Conservation (phyloP, 2,329 filamentous ascomycete genomes). For the Trichoderma asperellum region DNA sequence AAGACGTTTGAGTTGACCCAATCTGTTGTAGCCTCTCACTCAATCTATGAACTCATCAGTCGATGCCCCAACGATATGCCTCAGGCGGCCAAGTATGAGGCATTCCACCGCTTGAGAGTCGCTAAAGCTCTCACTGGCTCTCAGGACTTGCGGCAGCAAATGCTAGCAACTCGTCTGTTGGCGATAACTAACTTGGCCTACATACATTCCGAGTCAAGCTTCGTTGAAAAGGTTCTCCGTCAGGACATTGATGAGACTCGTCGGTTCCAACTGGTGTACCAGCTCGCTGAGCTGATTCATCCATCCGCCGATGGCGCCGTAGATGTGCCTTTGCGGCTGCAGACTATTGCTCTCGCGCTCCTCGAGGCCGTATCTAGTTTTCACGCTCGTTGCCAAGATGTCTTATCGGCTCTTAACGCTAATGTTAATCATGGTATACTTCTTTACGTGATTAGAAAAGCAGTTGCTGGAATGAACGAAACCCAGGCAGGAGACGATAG, state of each 20-base stretch:
- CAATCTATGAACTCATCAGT: constrained; percentile 61
- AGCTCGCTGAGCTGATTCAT: constrained; percentile 89
- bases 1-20: constrained; percentile 69
- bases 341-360: constrained; percentile 79
- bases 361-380: constrained; percentile 86
- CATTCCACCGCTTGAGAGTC: constrained; percentile 79
- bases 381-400: constrained; percentile 75
- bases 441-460: constrained; percentile 89
- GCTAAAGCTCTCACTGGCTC: constrained; percentile 78
- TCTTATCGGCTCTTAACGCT: constrained; percentile 87
- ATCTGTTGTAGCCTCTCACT: constrained; percentile 54
- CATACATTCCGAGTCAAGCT: constrained; percentile 80
- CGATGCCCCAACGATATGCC: constrained; percentile 68
- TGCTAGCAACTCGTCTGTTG: constrained; percentile 79
- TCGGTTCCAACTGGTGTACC: constrained; percentile 85
- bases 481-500: constrained; percentile 58
- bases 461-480: constrained; percentile 76
- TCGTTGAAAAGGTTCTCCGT: constrained; percentile 82
- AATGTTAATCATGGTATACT: constrained; percentile 96
- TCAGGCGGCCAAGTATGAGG: constrained; percentile 75
- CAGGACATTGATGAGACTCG: constrained; percentile 89
- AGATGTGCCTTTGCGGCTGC: constrained; percentile 73
- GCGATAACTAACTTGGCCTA: constrained; percentile 91
- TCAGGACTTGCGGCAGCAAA: constrained; percentile 68
- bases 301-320: constrained; percentile 72